Evolutionary conservation across 352 stramenopile species (phyloP).

Genomic region (Pythium volutum): DNA sequence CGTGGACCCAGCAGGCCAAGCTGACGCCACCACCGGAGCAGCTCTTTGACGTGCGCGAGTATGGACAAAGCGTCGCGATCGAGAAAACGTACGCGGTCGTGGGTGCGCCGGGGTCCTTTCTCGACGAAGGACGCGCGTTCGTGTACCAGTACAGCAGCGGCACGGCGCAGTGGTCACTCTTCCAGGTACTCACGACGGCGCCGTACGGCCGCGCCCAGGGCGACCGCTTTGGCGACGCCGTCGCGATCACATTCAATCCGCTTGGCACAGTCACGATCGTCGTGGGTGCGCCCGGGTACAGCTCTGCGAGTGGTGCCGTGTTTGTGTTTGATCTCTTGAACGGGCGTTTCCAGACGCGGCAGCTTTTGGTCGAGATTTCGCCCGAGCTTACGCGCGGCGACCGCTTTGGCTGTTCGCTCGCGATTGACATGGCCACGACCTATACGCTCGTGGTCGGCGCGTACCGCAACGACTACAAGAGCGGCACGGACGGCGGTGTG

Average conservation of each 20-base stretch:
- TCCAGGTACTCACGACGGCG: slow-evolving; percentile 54
- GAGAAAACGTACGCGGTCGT: slow-evolving; percentile 52
- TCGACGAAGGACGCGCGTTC: slow-evolving; percentile 62
- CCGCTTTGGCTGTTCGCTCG: slow-evolving; percentile 64
- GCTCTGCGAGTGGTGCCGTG: slow-evolving; percentile 42
- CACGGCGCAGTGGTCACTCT: slow-evolving; percentile 44
- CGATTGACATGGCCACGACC: slow-evolving; percentile 67
- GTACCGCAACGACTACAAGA: slow-evolving; percentile 37
- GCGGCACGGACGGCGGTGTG: slow-evolving; percentile 40
- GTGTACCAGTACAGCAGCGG: slow-evolving; percentile 67
- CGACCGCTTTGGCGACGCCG: slow-evolving; percentile 67
- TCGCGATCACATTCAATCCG: slow-evolving; percentile 54
- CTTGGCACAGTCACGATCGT: slow-evolving; percentile 45
- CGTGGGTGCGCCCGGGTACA: slow-evolving; percentile 71
- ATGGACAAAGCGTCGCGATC: slow-evolving; percentile 46
- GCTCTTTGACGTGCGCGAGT: slow-evolving; percentile 53
- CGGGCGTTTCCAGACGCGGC: slow-evolving; percentile 55
- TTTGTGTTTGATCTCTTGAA: slow-evolving; percentile 74
- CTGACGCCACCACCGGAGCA: slow-evolving; percentile 37
- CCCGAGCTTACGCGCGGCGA: slow-evolving; percentile 51
- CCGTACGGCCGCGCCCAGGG: slow-evolving; percentile 43
- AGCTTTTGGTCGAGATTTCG: slow-evolving; percentile 52
- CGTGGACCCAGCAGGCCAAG: slow-evolving; percentile 62
- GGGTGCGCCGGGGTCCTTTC: slow-evolving; percentile 52
- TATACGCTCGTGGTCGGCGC: slow-evolving; percentile 72